phyloP scores from a whole-genome alignment of 345 rosid species.

The Hypericum perforatum region DNA sequence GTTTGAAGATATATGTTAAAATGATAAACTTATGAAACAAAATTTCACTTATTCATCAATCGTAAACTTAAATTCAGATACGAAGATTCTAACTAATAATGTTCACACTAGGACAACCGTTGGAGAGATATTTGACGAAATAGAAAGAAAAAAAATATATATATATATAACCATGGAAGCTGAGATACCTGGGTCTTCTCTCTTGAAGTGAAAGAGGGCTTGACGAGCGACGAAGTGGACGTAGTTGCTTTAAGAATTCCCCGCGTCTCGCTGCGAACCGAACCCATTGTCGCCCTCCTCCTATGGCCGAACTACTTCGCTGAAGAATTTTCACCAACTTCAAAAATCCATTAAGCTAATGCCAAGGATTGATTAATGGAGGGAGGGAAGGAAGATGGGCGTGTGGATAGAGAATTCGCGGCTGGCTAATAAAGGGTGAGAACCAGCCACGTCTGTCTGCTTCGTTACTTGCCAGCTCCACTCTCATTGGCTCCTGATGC shows the following conservation, averaged over 20 bases:
- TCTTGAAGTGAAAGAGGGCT: slow-evolving; percentile 21
- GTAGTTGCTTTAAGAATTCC: slow-evolving; percentile 13
- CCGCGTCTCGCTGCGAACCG: slow-evolving; percentile 10
- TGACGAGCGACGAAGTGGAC: slow-evolving; percentile 14
- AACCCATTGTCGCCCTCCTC: not conserved
- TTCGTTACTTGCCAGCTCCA: not conserved
- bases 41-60: too few species aligned
- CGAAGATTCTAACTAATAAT: too few species aligned
- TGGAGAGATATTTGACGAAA: not conserved
- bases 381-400: slow-evolving; percentile 27
- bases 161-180: slow-evolving; percentile 25
- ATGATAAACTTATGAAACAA: too few species aligned
- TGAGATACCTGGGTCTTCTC: slow-evolving; percentile 19
- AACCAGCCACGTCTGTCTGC: slow-evolving; percentile 3
- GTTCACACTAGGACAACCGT: too few species aligned
- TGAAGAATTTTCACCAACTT: too few species aligned
- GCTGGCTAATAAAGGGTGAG: slow-evolving; percentile 21
- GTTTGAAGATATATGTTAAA: too few species aligned
- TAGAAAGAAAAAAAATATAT: not conserved
- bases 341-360: too few species aligned
- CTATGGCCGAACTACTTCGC: not conserved
- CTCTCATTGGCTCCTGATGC: too few species aligned
- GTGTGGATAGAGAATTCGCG: slow-evolving; percentile 38
- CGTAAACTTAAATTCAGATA: too few species aligned
- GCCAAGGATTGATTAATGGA: not conserved